phyloP scores from a whole-genome alignment of 495 filamentous ascomycete species.

The Penicilliopsis zonata region DNA sequence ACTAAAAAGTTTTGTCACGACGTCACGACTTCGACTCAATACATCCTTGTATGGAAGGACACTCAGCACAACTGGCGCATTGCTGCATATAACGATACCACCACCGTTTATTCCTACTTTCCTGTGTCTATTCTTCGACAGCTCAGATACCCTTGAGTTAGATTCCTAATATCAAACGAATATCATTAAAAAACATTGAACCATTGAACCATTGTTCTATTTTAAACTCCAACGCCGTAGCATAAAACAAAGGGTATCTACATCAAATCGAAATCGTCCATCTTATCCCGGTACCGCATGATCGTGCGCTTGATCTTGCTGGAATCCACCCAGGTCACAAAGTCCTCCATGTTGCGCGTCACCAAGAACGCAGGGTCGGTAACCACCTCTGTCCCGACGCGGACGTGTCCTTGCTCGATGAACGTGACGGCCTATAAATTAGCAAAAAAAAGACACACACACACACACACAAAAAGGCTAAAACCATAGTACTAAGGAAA shows the following conservation, averaged over 20 bases:
- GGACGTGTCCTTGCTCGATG: constrained; percentile 90
- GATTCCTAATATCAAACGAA: not conserved
- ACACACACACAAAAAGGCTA: no score
- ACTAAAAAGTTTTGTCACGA: not conserved
- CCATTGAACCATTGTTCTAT: no score
- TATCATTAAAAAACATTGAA: no score
- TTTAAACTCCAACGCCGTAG: no score
- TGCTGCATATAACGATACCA: no score
- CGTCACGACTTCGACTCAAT: not conserved
- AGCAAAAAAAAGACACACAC: not conserved
- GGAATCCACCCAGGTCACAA: constrained; percentile 90
- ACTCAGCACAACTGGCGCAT: no score
- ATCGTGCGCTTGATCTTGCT: constrained; percentile 96
- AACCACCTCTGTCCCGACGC: constrained; percentile 83
- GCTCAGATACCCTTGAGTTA: no score
- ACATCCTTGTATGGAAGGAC: no score
- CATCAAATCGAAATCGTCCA: constrained; percentile 93
- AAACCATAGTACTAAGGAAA: constrained; percentile 1
- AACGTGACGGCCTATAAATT: constrained; percentile 52
- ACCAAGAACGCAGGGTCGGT: constrained; percentile 56
- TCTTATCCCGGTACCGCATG: constrained; percentile 81
- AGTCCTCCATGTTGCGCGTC: constrained; percentile 80
- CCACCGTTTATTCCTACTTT: no score
- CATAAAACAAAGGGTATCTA: constrained; percentile 16
- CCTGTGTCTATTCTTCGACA: no score